Evolutionary conservation across 1,284 basidiomycete species (phyloP).

Genomic region (Cutaneotrichosporon cavernicola): DNA sequence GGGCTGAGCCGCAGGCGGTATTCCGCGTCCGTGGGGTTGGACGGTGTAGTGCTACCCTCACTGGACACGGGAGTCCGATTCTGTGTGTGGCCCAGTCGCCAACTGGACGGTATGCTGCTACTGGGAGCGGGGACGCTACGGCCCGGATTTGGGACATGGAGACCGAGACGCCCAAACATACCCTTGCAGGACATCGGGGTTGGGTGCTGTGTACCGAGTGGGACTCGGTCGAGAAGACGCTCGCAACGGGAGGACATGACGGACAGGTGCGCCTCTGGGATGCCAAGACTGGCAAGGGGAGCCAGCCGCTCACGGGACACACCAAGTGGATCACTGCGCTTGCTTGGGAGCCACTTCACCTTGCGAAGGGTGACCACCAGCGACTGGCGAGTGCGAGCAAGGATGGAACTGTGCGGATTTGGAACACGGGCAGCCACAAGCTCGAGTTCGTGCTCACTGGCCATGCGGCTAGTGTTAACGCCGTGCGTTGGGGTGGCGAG

Average conservation of each 20-base stretch:
- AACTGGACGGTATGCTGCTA: constrained; percentile 84
- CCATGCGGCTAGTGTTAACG: constrained; percentile 91
- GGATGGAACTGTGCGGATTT: constrained; percentile 91
- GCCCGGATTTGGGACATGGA: constrained; percentile 92
- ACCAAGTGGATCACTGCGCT: constrained; percentile 97
- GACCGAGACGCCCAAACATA: constrained; percentile 88
- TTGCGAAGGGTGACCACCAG: constrained; percentile 67
- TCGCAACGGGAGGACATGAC: constrained; percentile 90
- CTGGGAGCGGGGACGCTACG: constrained; percentile 91
- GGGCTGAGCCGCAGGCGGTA: constrained; percentile 91
- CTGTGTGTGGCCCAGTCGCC: constrained; percentile 94
- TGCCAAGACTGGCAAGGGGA: constrained; percentile 79
- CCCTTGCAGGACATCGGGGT: constrained; percentile 81
- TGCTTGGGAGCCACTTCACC: constrained; percentile 92
- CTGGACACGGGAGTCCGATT: constrained; percentile 89
- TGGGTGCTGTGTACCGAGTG: constrained; percentile 98
- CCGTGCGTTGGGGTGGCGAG: constrained; percentile 91
- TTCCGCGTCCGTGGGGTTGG: constrained; percentile 92
- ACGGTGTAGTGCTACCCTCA: constrained; percentile 83
- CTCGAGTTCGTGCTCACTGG: constrained; percentile 86
- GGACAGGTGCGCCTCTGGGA: constrained; percentile 88
- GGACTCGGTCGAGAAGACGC: constrained; percentile 84
- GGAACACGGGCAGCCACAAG: constrained; percentile 72
- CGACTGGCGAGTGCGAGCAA: constrained; percentile 93
- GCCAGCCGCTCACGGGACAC: constrained; percentile 84